Base-by-base conservation (phyloP, 352 stramenopile species). In the Phytophthora sp. region DNA sequence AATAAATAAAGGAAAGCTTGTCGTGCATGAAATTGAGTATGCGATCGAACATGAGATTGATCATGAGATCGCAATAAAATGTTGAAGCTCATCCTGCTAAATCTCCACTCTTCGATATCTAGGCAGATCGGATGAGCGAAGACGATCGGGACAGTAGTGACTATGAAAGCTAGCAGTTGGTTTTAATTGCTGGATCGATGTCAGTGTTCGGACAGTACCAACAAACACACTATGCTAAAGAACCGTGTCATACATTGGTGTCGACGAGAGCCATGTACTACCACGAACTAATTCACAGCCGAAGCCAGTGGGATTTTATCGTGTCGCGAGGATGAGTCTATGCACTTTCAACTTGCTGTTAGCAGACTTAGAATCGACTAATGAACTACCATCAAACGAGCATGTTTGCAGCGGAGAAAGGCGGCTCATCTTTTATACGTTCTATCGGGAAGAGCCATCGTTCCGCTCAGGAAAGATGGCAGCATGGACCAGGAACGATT, bases 391-490 rank as follows among this genome's bases (percentile, higher is more conserved):
- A 44, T 23, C 36, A 5, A 44, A 16, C n/a, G 2, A 16, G 13
- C 15, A 23, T 44, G 36, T 44, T 44, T 44, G 36, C 13, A 44
- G 36, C 36, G 41, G 21, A 30, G 41, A 30, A 8, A 13, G 26
- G n/a, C 4, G 24, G 26, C 46, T 54, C 1, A 54, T 54, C 12
- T 54, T 38, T 41, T 39, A 6, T 54, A 54, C 46, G 27, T 29
- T 16, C 11, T 54, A 54, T 16, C 16, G 30, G 27, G 13, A 39
- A 54, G 27, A 54, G 27, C 18, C 26, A n/a, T 15, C 18, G 27
- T 8, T 16, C 4, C 3, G 46, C 46, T 26, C 26, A 54, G 9
- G 46, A 54, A 26, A 7, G 46, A 8, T 54, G 15, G 3, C n/a
- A 39, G 8, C 26, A 54, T 27, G 46, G 46, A 3, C 46, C 46